Conservation (phyloP, 441 rosid species). For the Gossypium lobatum region DNA sequence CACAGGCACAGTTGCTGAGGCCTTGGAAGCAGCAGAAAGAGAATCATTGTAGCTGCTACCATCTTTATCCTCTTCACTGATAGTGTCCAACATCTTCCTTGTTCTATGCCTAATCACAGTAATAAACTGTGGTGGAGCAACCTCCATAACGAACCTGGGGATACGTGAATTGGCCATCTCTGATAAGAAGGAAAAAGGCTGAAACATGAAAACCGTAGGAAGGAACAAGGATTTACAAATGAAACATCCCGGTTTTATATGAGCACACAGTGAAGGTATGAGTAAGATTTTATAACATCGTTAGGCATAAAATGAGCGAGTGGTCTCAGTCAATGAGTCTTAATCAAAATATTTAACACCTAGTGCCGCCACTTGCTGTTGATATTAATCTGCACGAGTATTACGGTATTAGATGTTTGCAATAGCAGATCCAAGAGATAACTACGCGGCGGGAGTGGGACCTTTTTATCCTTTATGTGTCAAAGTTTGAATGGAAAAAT, state of each 20-base stretch:
- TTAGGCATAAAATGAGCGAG: slow-evolving; percentile 24
- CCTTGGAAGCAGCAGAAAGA: slow-evolving; percentile 22
- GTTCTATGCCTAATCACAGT: slow-evolving; percentile 69
- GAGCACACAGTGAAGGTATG: slow-evolving; percentile 15
- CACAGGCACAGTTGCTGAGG: slow-evolving; percentile 14
- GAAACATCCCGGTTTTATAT: slow-evolving; percentile 19
- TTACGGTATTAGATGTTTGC: slow-evolving; percentile 14
- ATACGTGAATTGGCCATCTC: slow-evolving; percentile 65
- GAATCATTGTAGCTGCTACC: slow-evolving; percentile 23
- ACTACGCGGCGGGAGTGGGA: slow-evolving; percentile 10
- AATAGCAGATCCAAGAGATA: neutral
- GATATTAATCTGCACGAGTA: neutral
- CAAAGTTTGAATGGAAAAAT: slow-evolving; percentile 20
- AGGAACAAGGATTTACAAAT: neutral
- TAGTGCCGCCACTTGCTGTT: slow-evolving; percentile 54
- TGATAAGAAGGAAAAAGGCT: neutral
- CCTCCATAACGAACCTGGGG: slow-evolving; percentile 70
- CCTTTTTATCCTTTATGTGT: slow-evolving; percentile 23
- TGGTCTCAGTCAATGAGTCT: slow-evolving; percentile 29
- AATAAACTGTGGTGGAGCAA: slow-evolving; percentile 82
- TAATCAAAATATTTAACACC: slow-evolving; percentile 22
- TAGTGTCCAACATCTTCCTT: slow-evolving; percentile 73
- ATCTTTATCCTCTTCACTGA: slow-evolving; percentile 72
- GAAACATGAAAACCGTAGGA: neutral
- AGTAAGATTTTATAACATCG: slow-evolving; percentile 31